Conservation (phyloP, 2,329 filamentous ascomycete genomes). For the Fonsecaea pugnacius region DNA sequence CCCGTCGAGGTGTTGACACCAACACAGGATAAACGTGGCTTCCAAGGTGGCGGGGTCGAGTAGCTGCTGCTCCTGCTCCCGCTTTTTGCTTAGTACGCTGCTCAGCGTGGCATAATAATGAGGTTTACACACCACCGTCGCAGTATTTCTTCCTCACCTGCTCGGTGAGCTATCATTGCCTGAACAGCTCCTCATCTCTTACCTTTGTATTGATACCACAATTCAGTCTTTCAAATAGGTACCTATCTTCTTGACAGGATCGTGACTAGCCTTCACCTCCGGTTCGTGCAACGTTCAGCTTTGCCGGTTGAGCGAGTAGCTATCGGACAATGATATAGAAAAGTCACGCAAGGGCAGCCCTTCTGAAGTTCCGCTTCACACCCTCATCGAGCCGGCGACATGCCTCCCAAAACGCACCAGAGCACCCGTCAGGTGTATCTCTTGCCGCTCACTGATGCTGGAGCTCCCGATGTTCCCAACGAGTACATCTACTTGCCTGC, state of each 20-base stretch:
- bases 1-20: neutral
- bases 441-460: conserved; percentile 87
- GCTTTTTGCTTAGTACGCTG: conserved; percentile 12
- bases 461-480: conserved; percentile 84
- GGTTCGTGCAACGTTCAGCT: conserved; percentile 13
- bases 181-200: conserved; percentile 2
- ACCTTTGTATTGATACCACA: conserved; percentile 10
- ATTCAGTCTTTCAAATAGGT: conserved; percentile 6
- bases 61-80: neutral
- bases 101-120: conserved; percentile 12
- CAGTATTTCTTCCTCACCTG: neutral
- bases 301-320: neutral
- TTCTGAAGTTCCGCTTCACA: conserved; percentile 4
- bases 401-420: conserved; percentile 37
- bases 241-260: conserved; percentile 3
- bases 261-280: conserved; percentile 8
- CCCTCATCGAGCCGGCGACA: conserved; percentile 18
- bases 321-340: conserved; percentile 27
- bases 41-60: conserved; percentile 2
- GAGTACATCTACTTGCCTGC: conserved; percentile 91
- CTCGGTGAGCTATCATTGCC: conserved; percentile 13
- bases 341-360: neutral
- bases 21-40: conserved; percentile 3
- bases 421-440: conserved; percentile 69
- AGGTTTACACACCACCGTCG: conserved; percentile 1